Evolutionary conservation across 352 stramenopile genomes (phyloP).

Genomic region (Phytophthora citricola): DNA sequence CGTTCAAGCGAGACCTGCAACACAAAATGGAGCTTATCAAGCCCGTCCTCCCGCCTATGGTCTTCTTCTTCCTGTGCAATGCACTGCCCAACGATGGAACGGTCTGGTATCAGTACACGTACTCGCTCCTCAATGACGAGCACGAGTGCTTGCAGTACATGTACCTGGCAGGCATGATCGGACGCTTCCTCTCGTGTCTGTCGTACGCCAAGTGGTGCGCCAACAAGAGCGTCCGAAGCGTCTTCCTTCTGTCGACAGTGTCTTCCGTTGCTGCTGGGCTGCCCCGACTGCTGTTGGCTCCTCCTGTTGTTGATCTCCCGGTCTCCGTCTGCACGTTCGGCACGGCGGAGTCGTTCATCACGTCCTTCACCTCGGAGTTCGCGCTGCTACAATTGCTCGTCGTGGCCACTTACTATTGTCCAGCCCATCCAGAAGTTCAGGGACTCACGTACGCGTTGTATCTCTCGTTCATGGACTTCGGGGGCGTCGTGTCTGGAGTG

Average conservation of each 20-base stretch:
- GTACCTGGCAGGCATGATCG: constrained; percentile 69
- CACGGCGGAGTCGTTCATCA: constrained; percentile 77
- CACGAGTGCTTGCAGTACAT: constrained; percentile 81
- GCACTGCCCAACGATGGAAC: constrained; percentile 67
- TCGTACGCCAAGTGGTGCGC: constrained; percentile 77
- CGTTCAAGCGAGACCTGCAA: constrained; percentile 56
- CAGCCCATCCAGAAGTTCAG: constrained; percentile 55
- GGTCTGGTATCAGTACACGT: constrained; percentile 88
- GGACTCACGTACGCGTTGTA: constrained; percentile 84
- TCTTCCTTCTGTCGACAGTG: constrained; percentile 83
- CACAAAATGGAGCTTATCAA: constrained; percentile 56
- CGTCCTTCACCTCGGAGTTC: constrained; percentile 81
- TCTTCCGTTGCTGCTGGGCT: constrained; percentile 67
- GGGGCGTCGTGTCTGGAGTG: constrained; percentile 73
- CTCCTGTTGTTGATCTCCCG: constrained; percentile 54
- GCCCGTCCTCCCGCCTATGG: constrained; percentile 70
- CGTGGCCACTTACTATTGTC: constrained; percentile 86
- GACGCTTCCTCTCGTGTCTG: constrained; percentile 74
- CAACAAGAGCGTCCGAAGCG: constrained; percentile 66
- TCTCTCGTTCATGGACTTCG: constrained; percentile 89
- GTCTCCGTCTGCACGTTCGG: constrained; percentile 76
- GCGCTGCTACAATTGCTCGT: constrained; percentile 83
- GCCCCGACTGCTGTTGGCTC: constrained; percentile 68
- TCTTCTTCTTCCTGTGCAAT: constrained; percentile 87
- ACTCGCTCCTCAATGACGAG: constrained; percentile 57